Evolutionary conservation across 1,139 yeast species (phyloP).

Genomic region (Lodderomyces metapsilosis): DNA sequence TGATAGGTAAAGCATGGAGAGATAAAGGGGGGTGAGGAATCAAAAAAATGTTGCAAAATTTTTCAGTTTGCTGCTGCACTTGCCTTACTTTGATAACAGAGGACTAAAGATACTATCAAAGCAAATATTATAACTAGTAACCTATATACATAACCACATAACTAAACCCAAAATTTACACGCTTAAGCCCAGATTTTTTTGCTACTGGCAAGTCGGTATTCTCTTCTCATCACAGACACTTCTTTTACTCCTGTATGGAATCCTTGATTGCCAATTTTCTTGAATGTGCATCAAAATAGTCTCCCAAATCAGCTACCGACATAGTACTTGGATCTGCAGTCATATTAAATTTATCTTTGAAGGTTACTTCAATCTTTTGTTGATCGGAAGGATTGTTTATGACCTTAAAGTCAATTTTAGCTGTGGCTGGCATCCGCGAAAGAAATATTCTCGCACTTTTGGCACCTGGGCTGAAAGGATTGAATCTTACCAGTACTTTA

Average conservation of each 20-base stretch:
- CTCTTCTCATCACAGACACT: too few relatives aligned
- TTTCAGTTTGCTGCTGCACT: too few relatives aligned
- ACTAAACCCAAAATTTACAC: too few relatives aligned
- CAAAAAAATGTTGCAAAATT: too few relatives aligned
- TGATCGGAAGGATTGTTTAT: slow-evolving; percentile 46
- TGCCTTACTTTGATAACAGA: too few relatives aligned
- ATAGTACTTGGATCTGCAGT: slow-evolving; percentile 62
- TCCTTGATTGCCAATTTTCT: slow-evolving; percentile 67
- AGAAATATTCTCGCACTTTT: slow-evolving; percentile 79
- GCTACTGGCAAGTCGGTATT: too few relatives aligned
- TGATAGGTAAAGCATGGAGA: too few relatives aligned
- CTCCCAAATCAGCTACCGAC: slow-evolving; percentile 53
- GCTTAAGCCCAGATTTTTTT: too few relatives aligned
- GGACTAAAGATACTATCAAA: too few relatives aligned
- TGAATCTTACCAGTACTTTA: slow-evolving; percentile 72
- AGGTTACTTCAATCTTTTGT: slow-evolving; percentile 71
- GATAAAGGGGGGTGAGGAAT: too few relatives aligned
- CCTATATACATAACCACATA: too few relatives aligned
- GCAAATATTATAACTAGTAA: too few relatives aligned
- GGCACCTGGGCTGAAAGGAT: slow-evolving; percentile 75
- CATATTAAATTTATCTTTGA: slow-evolving; percentile 75
- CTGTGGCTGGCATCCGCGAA: slow-evolving; percentile 72
- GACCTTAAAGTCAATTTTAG: slow-evolving; percentile 57
- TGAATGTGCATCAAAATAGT: slow-evolving; percentile 65
- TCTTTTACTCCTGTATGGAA: slow-evolving; percentile 39